These are phyloP conservation scores for Coemansia sp. DNA, from an alignment of 192 early-diverging fungal genomes.

Conservation along the genomic window DNA sequence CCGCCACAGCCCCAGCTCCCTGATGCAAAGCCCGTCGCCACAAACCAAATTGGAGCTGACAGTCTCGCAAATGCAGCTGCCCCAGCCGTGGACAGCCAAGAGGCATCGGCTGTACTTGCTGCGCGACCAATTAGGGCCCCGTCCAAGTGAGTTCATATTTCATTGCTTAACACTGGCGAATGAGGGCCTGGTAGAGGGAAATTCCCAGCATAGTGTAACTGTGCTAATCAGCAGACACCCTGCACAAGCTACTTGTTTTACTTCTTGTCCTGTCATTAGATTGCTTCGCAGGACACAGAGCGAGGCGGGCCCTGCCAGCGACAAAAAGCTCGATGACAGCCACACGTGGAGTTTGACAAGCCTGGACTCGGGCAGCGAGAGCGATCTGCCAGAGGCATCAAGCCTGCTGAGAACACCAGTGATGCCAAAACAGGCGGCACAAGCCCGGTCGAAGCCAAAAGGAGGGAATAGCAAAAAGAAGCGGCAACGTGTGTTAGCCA, in stretches of 20 bases:
- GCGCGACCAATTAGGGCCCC: not conserved
- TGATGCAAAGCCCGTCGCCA: not conserved
- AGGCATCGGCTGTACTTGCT: not conserved
- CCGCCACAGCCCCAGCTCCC: not conserved
- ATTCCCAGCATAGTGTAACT: not conserved
- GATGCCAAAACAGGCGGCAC: not conserved
- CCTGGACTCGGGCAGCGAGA: slow-evolving; percentile 32
- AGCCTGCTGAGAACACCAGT: slow-evolving; percentile 25
- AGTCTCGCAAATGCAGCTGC: not conserved
- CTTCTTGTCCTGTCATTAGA: not conserved
- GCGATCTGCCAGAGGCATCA: slow-evolving; percentile 46
- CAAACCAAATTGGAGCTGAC: not conserved
- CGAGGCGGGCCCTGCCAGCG: slow-evolving; percentile 5
- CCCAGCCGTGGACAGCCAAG: not conserved
- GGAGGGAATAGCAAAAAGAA: not conserved
- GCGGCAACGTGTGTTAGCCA: slow-evolving; percentile 7
- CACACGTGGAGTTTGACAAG: not conserved
- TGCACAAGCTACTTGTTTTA: not conserved
- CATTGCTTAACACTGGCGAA: not conserved
- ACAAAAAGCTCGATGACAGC: not conserved
- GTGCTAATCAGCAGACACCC: not conserved
- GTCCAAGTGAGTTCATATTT: not conserved
- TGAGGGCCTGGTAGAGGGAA: not conserved
- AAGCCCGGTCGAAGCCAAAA: not conserved
- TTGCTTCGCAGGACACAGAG: slow-evolving; percentile 29